Base-by-base conservation (phyloP, 1,284 basidiomycete species). In the Porogramme epimiltina region DNA sequence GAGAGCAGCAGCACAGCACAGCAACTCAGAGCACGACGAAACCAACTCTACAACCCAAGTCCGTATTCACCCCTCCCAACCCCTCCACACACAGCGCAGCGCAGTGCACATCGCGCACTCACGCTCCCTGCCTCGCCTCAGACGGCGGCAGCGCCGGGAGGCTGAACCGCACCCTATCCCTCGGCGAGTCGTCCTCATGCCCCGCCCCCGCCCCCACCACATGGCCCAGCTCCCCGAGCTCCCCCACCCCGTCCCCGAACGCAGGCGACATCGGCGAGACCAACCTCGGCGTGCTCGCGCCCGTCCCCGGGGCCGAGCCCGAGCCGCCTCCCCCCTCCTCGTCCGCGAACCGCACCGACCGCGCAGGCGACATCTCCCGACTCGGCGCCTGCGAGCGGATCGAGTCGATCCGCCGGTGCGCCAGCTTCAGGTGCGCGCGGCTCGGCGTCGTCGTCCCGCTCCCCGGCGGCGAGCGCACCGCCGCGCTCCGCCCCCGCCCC, bases 261-360 rank as follows among this genome's bases (percentile, higher is more conserved):
- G 56, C 31, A 16, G 64, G 60, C 25, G 59, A 56, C 37, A 55
- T 39, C 19, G 59, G 55, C 20, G 62, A 60, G 34, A 61, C 22
- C 9, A 62, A 25, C 37, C 61, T 49, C 28, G 68, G 69, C 36
- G 68, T 66, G 43, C 31, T 56, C 41, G 55, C 19, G 41, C 66
- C 65, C 42, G 65, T 66, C 33, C 51, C 9, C 28, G 28, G 6
- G 6, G 8, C 28, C 28, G 28, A 13, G 34, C 34, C 34, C 28
- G 15, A 31, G 28, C 28, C 28, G 28, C 45, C 40, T 43, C 54
- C 48, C 45, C 42, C 44, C 36, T 36, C 49, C 51, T 72, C 69
- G 41, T 80, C 78, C 36, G 69, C 70, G 55, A 80, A 82, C 42
- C 78, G 67, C 42, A 81, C 73, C 38, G 77, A 80, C 19, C 79